These are phyloP conservation scores for Erodium texanum DNA, from an alignment of 441 rosid species.

Conservation along the genomic window DNA sequence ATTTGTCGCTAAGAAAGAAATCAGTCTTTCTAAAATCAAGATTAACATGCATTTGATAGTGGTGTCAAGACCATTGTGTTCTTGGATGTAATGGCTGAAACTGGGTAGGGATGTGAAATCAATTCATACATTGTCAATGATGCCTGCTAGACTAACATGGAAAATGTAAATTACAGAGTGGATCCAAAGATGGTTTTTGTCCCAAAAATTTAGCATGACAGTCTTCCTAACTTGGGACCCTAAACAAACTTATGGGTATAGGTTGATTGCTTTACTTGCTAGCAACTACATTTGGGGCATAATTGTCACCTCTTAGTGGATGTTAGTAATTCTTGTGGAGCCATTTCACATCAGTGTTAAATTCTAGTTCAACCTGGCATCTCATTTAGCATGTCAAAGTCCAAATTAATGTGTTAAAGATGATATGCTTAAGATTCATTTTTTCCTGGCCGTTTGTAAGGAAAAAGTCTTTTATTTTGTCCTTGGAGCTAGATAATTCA, in stretches of 20 bases:
- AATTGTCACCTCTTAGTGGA: not conserved
- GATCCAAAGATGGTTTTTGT: not conserved
- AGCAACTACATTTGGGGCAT: not conserved
- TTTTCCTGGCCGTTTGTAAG: not conserved
- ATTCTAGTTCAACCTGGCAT: no score
- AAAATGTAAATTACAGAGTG: not conserved
- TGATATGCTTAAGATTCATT: not conserved
- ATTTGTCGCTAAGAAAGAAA: not conserved
- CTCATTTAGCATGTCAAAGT: no score
- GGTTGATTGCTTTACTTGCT: not conserved
- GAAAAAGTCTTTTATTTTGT: not conserved
- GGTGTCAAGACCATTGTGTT: not conserved
- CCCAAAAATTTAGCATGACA: not conserved
- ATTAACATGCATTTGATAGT: not conserved
- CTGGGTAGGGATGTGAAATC: not conserved
- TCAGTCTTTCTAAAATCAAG: not conserved
- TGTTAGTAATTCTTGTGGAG: not conserved
- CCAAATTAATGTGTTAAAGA: not conserved
- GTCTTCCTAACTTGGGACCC: not conserved
- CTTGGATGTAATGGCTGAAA: not conserved
- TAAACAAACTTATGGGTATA: not conserved
- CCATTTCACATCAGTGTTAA: not conserved
- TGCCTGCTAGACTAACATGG: not conserved
- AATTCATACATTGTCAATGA: not conserved
- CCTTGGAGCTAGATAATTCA: no score